Evolutionary conservation across 2,329 filamentous ascomycete genomes (phyloP), one percentile per base, ranked within the genome.

Genomic region (Epichloe glyceriae): DNA sequence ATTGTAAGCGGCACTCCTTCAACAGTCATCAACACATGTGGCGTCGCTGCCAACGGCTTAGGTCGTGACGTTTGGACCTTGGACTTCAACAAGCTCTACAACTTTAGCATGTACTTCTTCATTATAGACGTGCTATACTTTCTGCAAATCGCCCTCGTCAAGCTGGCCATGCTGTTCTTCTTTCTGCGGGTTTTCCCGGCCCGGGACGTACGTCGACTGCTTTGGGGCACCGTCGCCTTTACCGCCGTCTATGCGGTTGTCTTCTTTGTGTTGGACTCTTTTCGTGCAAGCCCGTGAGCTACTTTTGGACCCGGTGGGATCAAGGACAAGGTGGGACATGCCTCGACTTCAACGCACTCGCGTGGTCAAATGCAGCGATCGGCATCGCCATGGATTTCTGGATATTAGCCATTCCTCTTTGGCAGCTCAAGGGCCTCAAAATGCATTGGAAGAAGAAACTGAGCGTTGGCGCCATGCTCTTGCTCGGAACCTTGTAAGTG

Each of bases 241-340:
- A 63, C 61, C 34, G 53, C 55, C 3, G 20, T 59, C 6, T 62
- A 59, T 26, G 64, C 61, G 0, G 35, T 62, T 3, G 49, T 58
- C 0, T 71, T 68, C 43, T 49, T 1, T 46, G 68, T 1, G 57
- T 61, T 2, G 61, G 54, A 11, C 55, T 67, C 6, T 63, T 69
- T 11, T 62, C 70, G 34, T 71, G 69, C 50, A 58, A 56, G 3
- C 70, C 70, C 0, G 57, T 72, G 3, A 50, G 50, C 3, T 70
- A 61, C 49, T 66, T 66, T 53, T 74, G 71, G 71, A 59, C 52
- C 3, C 56, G 60, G 15, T 72, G 70, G 70, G 65, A 68, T 7
- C 63, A 61, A 1, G 58, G 65, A 33, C 61, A 64, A 17, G 46
- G 53, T 0, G 70, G 70, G 0, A 56, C 49, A 1, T 73, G 71